phyloP scores from a whole-genome alignment of 176 grass and related monocot species.

The Carex parvula region DNA sequence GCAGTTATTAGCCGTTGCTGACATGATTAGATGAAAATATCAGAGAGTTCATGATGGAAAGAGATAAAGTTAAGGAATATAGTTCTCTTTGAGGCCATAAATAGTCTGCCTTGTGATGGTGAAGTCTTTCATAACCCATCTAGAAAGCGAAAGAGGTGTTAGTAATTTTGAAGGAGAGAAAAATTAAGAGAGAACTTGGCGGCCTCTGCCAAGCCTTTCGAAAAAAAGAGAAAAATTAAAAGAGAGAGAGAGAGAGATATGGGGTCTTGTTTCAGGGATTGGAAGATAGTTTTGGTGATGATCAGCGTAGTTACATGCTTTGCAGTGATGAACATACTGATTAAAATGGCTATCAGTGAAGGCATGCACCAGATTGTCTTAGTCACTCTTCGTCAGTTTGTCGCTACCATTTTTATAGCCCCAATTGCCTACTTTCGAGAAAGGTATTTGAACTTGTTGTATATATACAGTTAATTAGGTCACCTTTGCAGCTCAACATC shows the following conservation, averaged over 20 bases:
- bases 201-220: no score
- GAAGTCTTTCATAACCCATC: slow-evolving; percentile 22
- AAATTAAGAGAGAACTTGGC: slow-evolving; percentile 15
- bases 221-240: slow-evolving; percentile 13
- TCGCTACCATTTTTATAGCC: slow-evolving; percentile 51
- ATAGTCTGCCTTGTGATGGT: slow-evolving; percentile 22
- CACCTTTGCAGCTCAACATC: background rate
- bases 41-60: slow-evolving; percentile 6
- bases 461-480: background rate
- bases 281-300: slow-evolving; percentile 53
- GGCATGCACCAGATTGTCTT: slow-evolving; percentile 71
- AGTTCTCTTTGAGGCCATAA: slow-evolving; percentile 20
- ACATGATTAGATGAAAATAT: background rate
- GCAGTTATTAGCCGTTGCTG: slow-evolving; percentile 19
- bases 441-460: slow-evolving; percentile 23
- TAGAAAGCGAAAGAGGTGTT: background rate
- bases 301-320: slow-evolving; percentile 39
- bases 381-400: slow-evolving; percentile 66
- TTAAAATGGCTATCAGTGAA: slow-evolving; percentile 61
- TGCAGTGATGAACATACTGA: slow-evolving; percentile 54
- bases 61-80: slow-evolving; percentile 12
- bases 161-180: background rate
- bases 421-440: slow-evolving; percentile 65
- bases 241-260: slow-evolving; percentile 23
- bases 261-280: slow-evolving; percentile 31